These are phyloP conservation scores for Rickenella mellea DNA, from an alignment of 768 basidiomycete genomes.

Conservation along the genomic window DNA sequence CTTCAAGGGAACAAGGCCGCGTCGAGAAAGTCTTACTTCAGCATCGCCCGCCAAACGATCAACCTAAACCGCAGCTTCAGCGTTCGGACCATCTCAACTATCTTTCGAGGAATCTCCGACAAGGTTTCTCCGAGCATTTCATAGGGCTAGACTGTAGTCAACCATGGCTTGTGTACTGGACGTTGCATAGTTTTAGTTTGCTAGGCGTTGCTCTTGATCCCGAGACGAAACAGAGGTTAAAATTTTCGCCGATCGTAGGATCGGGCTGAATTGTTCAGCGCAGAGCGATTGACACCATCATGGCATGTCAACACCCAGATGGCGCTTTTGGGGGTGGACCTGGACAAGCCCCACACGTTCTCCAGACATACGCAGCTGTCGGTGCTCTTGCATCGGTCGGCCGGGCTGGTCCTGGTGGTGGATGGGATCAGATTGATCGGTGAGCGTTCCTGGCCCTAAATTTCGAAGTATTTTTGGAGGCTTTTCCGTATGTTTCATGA, in stretches of 20 bases:
- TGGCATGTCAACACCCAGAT: conserved; percentile 72
- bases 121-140: conserved; percentile 76
- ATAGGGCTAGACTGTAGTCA: conserved; percentile 86
- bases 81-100: conserved; percentile 66
- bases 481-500: too few relatives aligned
- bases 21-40: conserved; percentile 58
- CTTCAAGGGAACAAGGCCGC: conserved; percentile 50
- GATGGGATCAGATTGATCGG: conserved; percentile 86
- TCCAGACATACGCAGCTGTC: conserved; percentile 85
- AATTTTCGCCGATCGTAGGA: background rate
- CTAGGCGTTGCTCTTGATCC: conserved; percentile 76
- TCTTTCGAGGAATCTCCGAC: conserved; percentile 59
- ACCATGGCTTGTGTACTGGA: conserved; percentile 95
- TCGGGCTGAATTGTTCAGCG: too few relatives aligned
- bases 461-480: too few relatives aligned
- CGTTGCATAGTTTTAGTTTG: conserved; percentile 71
- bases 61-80: conserved; percentile 33
- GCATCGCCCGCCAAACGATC: conserved; percentile 33
- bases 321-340: conserved; percentile 94
- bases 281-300: conserved; percentile 73
- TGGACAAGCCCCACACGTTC: conserved; percentile 76
- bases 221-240: conserved; percentile 64
- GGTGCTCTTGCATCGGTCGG: conserved; percentile 80
- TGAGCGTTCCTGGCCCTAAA: too few relatives aligned
- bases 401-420: conserved; percentile 56